A percentile compares a stretch with the other conserved stretches of the same genome.
phyloP scores from a whole-genome alignment of 2,329 filamentous ascomycete species.

The Alternaria sp. region DNA sequence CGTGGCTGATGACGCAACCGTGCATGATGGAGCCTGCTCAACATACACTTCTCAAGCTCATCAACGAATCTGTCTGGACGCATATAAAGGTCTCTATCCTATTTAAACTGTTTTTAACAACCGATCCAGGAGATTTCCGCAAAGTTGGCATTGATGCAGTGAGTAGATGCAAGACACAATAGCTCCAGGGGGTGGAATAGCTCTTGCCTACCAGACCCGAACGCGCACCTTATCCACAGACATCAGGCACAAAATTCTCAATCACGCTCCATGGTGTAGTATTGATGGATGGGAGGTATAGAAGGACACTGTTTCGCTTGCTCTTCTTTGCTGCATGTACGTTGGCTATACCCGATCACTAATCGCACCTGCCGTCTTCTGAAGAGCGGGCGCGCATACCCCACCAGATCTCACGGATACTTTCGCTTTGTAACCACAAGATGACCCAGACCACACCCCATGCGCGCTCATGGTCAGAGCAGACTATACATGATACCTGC shows the following conservation, averaged over 20 bases:
- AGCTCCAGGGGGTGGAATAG: neutral
- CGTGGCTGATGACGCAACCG: neutral
- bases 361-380: neutral
- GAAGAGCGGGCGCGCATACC: neutral
- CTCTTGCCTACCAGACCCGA: neutral
- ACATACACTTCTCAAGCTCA: neutral
- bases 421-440: accelerated
- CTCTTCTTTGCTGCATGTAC: neutral
- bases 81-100: too few species aligned
- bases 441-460: neutral
- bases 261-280: neutral
- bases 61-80: too few species aligned
- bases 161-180: neutral
- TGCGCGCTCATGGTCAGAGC: neutral
- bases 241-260: accelerated
- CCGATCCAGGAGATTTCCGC: too few species aligned
- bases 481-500: accelerated
- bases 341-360: neutral
- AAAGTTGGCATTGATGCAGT: too few species aligned
- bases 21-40: neutral
- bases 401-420: neutral
- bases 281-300: neutral
- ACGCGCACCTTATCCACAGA: neutral
- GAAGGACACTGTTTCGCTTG: accelerated
- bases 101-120: accelerated